phyloP scores from a whole-genome alignment of 768 basidiomycete genomes.

The Leucosporidium yakuticum region DNA sequence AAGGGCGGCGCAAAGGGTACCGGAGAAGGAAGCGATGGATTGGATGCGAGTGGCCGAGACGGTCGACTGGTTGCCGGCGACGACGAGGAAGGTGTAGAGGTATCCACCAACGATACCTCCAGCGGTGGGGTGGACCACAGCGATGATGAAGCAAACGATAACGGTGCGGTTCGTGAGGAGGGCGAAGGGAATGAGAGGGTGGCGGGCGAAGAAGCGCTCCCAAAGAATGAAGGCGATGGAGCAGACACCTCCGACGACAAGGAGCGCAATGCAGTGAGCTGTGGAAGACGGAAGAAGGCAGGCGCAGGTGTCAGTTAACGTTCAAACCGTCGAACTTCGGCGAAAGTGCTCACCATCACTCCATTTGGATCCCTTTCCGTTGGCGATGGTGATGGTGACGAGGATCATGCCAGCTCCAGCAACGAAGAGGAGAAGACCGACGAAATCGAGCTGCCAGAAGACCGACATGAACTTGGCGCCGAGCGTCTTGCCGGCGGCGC shows the following conservation, averaged over 20 bases:
- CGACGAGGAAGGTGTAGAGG: conserved; percentile 22
- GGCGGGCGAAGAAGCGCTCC: conserved; percentile 40
- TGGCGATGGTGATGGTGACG: conserved; percentile 42
- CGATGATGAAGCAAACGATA: conserved; percentile 39
- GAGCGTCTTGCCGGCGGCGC: background rate
- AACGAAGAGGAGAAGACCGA: conserved; percentile 42
- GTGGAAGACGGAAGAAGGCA: too few relatives aligned
- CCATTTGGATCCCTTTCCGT: conserved; percentile 39
- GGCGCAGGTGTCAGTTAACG: background rate
- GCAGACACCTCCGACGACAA: conserved; percentile 37
- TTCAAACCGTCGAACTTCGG: too few relatives aligned
- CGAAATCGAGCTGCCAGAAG: conserved; percentile 43
- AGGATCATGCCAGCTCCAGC: conserved; percentile 41
- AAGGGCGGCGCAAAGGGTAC: conserved; percentile 9
- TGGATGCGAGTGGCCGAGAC: conserved; percentile 21
- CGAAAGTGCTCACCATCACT: conserved; percentile 25
- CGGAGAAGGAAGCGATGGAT: conserved; percentile 16
- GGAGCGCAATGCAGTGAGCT: conserved; percentile 41
- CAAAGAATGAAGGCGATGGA: conserved; percentile 38
- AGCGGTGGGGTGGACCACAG: conserved; percentile 41
- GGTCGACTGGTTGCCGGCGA: conserved; percentile 21
- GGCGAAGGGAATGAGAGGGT: conserved; percentile 42
- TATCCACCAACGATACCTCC: conserved; percentile 32
- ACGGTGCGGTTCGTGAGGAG: conserved; percentile 41
- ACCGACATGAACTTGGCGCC: conserved; percentile 18